Evolutionary conservation across 208 protist species (phyloP), one percentile per base, ranked within the genome.

Genomic region (Porcisia hertigi): DNA sequence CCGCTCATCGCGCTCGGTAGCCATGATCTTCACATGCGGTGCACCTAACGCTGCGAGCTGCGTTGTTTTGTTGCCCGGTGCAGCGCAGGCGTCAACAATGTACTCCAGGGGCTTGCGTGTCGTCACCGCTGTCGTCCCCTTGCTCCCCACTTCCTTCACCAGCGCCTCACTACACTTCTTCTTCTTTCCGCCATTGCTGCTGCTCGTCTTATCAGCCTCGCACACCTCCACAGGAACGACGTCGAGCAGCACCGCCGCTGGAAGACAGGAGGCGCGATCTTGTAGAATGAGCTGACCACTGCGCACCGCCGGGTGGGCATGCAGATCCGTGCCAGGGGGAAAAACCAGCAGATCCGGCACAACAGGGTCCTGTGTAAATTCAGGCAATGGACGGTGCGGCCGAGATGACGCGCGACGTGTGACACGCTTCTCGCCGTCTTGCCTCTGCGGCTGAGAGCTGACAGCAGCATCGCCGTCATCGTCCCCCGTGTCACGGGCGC

Each of bases 21-120:
- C 94, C 88, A 96, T 94, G 12, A 98, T 89, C 70, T 95, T 93
- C 11, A 96, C 73, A 25, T 78, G 14, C 11, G 84, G 84, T 16
- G 82, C 77, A 11, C 92, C 90, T 0, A 97, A 62, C 1, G 96
- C 94, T 0, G 94, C 92, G 5, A 98, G 81, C 59, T 97, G 91
- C 30, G 88, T 94, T 8, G 96, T 98, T 73, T 98, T 98, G 82
- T 98, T 98, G 41, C 96, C 96, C 14, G 96, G 96, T 14, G 96
- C 94, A 3, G 96, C 93, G 41, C 94, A 97, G 30, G 94, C 94
- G 73, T 98, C 96, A 25, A 98, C 75, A 4, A 98, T 79, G 77
- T 96, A 93, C 82, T 96, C 90, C 34, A 95, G 73, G 39, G 91
- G 85, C 59, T 77, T 83, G 16, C 69, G 73, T 34, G 47, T 55